phyloP scores from a whole-genome alignment of 1,284 basidiomycete genomes.

The Ceratobasidium theobromae region DNA sequence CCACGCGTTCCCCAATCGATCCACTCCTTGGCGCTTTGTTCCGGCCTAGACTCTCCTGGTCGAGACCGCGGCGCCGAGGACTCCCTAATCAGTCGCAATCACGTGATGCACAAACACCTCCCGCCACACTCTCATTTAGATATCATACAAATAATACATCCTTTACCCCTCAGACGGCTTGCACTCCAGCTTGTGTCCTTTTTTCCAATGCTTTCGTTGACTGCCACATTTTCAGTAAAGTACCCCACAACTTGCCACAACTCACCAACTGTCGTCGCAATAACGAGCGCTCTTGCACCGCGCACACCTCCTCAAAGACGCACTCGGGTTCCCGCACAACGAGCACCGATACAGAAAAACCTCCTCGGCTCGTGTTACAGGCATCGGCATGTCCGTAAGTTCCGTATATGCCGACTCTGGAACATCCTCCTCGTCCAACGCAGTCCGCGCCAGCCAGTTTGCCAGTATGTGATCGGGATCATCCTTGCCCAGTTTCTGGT shows the following conservation, averaged over 20 bases:
- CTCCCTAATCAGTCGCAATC: not conserved
- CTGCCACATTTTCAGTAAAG: not conserved
- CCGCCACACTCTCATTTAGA: not conserved
- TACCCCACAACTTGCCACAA: not conserved
- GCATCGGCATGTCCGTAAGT: conserved; percentile 3
- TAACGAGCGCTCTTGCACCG: conserved; percentile 23
- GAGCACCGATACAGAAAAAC: conserved; percentile 27
- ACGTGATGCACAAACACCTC: not conserved
- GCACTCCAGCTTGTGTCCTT: conserved; percentile 19
- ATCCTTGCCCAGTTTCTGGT: not conserved
- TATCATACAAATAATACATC: not conserved
- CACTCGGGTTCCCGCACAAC: conserved; percentile 27
- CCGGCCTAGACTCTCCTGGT: conserved; percentile 10
- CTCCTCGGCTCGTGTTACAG: conserved; percentile 5
- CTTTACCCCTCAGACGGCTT: not conserved
- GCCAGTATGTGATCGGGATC: conserved; percentile 24
- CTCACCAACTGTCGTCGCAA: conserved; percentile 26
- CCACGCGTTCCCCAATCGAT: conserved; percentile 16
- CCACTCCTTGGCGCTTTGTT: conserved; percentile 15
- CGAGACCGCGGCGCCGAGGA: not conserved
- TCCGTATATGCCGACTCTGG: not conserved
- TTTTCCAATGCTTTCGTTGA: conserved; percentile 29
- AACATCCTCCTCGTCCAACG: conserved; percentile 23
- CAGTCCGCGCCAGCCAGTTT: conserved; percentile 24
- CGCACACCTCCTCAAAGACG: conserved; percentile 21